phyloP scores from a whole-genome alignment of 192 early-diverging fungal genomes.

The Spinellus fusiger region DNA sequence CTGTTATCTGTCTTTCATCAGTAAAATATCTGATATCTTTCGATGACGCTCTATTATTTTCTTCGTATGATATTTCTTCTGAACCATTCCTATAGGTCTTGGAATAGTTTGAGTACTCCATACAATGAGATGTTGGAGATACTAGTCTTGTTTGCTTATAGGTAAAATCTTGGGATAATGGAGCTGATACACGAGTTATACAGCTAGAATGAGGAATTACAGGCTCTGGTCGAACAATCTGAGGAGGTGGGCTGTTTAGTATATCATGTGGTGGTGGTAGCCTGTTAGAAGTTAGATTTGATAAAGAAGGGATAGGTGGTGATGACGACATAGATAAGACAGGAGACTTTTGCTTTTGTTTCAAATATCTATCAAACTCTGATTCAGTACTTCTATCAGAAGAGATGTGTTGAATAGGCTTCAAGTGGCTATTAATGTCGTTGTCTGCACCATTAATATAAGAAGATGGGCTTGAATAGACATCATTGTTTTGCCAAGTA shows the following conservation, averaged over 20 bases:
- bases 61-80: no score
- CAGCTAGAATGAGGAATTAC: background rate
- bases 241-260: background rate
- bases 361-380: slow-evolving; percentile 17
- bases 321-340: background rate
- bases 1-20: no score
- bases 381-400: slow-evolving; percentile 4
- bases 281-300: background rate
- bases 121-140: background rate
- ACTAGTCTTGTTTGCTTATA: background rate
- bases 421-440: background rate
- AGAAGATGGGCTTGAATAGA: background rate
- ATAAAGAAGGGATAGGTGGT: background rate
- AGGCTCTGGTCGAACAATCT: slow-evolving; percentile 4
- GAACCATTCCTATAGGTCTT: no score
- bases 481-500: background rate
- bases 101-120: background rate
- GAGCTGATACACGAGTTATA: background rate
- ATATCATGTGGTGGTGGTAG: background rate
- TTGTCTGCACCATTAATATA: background rate
- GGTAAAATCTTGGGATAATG: background rate
- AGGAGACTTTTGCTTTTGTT: slow-evolving; percentile 6
- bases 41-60: no score
- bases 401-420: background rate
- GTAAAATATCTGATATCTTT: no score